Evolutionary conservation across 495 filamentous ascomycete species (phyloP), one percentile per base, ranked within the genome.

Genomic region (Talaromyces thailandensis): DNA sequence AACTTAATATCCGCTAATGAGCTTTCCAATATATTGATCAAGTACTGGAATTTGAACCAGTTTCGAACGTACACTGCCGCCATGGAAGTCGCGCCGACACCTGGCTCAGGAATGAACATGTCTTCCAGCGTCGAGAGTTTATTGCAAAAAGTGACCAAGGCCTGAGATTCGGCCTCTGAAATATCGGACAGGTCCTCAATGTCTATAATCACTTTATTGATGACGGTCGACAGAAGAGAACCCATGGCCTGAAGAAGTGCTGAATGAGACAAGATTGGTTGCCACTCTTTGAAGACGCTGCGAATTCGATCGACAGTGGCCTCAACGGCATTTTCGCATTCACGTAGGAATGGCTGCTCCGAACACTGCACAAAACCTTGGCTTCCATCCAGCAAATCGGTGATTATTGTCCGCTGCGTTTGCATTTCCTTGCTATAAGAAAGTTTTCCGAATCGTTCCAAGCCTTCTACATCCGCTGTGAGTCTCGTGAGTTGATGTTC

Each of bases 1-100:
- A 84, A 96, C 69, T 86, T 85, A 65, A 99, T 93, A 65, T 99
- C 93, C 58, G 84, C 88, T 50, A 98, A 77, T 59, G 89, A 91
- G 66, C 90, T 92, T 72, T 98, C 92, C 57, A 99, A 74, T 57
- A 99, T 90, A 69, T 96, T 90, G 58, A 85, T 80, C 21, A 99
- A 75, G 68, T 91, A 96, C 67, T 94, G 88, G 67, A 99, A 91
- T 60, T 90, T 88, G 60, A 96, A 78, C 95, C 94, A 99, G 64
- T 82, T 85, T 0, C 81, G 75, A 29, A 90, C 88, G 67, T 96
- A 97, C 31, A 96, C 80, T 11, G 86, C 84, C 24, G 91, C 92
- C 40, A 89, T 77, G 9, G 87, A 87, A 3, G 90, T 64, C 16
- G 68, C 66, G 45, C 76, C 76, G n/a, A 66, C 65, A 4, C 62